Evolutionary conservation across 257 asterid genomes (phyloP), one percentile per base, ranked within the genome.

Genomic region (Paulownia fortunei): DNA sequence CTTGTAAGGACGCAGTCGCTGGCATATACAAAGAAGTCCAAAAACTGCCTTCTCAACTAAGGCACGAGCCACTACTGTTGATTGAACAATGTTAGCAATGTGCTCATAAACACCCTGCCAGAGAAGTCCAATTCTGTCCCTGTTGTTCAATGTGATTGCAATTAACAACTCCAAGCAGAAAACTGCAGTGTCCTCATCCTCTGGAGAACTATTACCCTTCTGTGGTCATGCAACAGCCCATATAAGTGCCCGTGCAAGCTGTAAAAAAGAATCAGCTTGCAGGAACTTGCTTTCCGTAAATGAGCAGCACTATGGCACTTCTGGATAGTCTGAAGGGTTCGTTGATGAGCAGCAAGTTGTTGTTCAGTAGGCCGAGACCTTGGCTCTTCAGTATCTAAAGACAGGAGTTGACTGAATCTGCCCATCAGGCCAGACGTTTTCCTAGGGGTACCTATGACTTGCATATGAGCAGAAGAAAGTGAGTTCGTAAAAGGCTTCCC

Each of bases 71-170:
- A 94, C 88, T 49, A 94, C 91, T n/a, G 97, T 92, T 56, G 98
- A 92, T 78, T 94, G 99, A 67, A 92, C 97, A 42, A 94, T 91
- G 77, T 86, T 87, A 23, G 97, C 89, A 69, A 92, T 94, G 84
- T 94, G 99, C 76, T 94, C 99, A 70, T 92, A 91, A 81, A 92
- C 99, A 37, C 96, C 97, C 39, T 88, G 95, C 99, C 99, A 94
- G 12, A 94, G 88, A 71, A 92, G 95, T 63, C 89, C 94, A 61
- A 94, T 94, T 78, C 99, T 84, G 76, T 94, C 99, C 52, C 99
- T 88, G 72, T 94, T 94, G 62, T 91, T 92, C 81, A 92, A 79
- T 6, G 99, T 91, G 42, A 94, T 94, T 47, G 98, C 98, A 77
- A 94, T 92, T 66, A 94, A 85, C 86, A 94, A 87, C 79, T 94